Evolutionary conservation across 345 rosid species (phyloP).

Genomic region (Corymbia maculata): DNA sequence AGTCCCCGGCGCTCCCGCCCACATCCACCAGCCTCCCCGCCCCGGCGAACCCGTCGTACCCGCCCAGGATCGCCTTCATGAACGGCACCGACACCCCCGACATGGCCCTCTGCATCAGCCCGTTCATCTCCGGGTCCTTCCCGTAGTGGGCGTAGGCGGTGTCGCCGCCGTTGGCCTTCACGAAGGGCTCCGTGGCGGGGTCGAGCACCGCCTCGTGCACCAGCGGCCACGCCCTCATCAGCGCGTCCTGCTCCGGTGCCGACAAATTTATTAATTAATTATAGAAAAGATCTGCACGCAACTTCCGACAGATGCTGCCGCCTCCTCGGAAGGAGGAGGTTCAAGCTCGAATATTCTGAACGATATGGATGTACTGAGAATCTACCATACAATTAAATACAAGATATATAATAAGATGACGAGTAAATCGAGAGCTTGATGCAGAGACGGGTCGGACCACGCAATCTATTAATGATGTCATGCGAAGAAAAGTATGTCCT

Average conservation of each 20-base stretch:
- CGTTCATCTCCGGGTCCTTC: constrained; percentile 73
- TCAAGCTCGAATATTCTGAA: not conserved
- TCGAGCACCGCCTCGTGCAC: constrained; percentile 71
- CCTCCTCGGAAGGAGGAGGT: no score
- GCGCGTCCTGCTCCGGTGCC: constrained; percentile 28
- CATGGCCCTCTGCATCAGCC: constrained; percentile 82
- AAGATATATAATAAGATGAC: not conserved
- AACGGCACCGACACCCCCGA: constrained; percentile 86
- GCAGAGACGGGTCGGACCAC: not conserved
- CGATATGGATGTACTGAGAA: not conserved
- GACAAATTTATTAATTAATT: not conserved
- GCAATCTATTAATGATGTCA: not conserved
- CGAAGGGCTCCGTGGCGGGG: constrained; percentile 64
- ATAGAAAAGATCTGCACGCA: not conserved
- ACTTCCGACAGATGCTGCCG: not conserved
- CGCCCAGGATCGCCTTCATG: constrained; percentile 58
- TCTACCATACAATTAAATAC: not conserved
- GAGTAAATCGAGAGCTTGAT: not conserved
- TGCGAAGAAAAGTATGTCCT: not conserved
- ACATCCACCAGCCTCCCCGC: constrained; percentile 63
- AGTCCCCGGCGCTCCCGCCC: constrained; percentile 94
- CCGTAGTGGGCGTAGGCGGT: constrained; percentile 66
- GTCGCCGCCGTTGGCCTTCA: constrained; percentile 63
- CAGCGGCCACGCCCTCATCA: constrained; percentile 74
- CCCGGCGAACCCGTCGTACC: constrained; percentile 60